Conservation (phyloP, 805 yeast species). For the Candida pseudoglaebosa region DNA sequence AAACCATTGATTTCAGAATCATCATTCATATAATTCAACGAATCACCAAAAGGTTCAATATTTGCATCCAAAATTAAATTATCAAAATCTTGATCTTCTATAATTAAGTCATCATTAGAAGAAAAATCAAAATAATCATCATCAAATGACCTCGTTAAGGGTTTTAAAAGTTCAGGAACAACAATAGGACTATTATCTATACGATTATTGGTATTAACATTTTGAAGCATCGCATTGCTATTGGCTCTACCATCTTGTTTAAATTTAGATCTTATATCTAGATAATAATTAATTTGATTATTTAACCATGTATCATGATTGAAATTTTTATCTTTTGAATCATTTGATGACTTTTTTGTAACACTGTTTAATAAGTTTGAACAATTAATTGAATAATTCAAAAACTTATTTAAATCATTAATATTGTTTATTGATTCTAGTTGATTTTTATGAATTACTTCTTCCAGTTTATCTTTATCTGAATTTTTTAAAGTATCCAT, state of each 20-base stretch:
- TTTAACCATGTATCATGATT: slow-evolving; percentile 15
- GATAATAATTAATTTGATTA: slow-evolving; percentile 20
- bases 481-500: slow-evolving; percentile 2
- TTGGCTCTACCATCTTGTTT: slow-evolving; percentile 6
- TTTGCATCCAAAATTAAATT: slow-evolving; percentile 10
- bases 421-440: slow-evolving; percentile 36
- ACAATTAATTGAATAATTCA: slow-evolving; percentile 34
- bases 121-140: slow-evolving; percentile 1
- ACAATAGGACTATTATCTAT: background rate
- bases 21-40: background rate
- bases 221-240: slow-evolving; percentile 2
- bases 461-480: background rate
- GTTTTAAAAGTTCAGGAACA: slow-evolving; percentile 1
- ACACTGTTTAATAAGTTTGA: slow-evolving; percentile 37
- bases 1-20: slow-evolving; percentile 1
- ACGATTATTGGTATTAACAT: background rate
- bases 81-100: slow-evolving; percentile 14
- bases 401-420: slow-evolving; percentile 37
- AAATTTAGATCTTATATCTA: slow-evolving; percentile 18
- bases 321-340: slow-evolving; percentile 9
- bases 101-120: slow-evolving; percentile 7
- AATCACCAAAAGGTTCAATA: slow-evolving; percentile 2
- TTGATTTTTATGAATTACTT: slow-evolving; percentile 15
- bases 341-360: slow-evolving; percentile 20
- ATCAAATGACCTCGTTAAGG: slow-evolving; percentile 1